Evolutionary conservation across 345 rosid genomes (phyloP).

Genomic region (Salix dunnii): DNA sequence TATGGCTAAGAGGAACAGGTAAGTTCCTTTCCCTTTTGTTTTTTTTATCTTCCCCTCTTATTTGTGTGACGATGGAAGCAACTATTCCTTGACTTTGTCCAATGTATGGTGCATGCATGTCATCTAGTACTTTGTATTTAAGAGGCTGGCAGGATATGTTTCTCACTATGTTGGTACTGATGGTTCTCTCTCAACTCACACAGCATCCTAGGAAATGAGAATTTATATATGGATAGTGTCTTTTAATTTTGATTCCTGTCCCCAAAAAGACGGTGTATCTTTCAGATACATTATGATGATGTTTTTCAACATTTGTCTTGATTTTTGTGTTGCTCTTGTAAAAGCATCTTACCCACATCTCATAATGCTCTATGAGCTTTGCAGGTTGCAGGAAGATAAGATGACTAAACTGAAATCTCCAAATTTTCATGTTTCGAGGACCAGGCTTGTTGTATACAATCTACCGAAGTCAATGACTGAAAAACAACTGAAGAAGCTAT

Average conservation of each 20-base stretch:
- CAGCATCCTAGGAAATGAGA: background rate
- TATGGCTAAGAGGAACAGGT: conserved; percentile 66
- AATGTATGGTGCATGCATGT: background rate
- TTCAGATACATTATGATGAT: background rate
- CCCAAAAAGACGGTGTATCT: background rate
- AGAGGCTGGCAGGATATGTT: background rate
- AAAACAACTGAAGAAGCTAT: conserved; percentile 60
- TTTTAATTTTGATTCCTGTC: background rate
- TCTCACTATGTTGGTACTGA: background rate
- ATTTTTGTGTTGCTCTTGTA: background rate
- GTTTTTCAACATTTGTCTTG: background rate
- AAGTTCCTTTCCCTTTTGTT: conserved; percentile 6
- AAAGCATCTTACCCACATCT: background rate
- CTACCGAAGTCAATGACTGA: conserved; percentile 77
- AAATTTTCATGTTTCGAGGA: conserved; percentile 84
- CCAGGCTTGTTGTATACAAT: conserved; percentile 75
- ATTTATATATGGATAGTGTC: background rate
- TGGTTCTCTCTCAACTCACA: background rate
- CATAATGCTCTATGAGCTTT: conserved; percentile 10
- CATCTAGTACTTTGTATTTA: background rate
- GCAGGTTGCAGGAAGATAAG: conserved; percentile 85
- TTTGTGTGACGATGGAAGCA: background rate
- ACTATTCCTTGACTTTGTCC: background rate
- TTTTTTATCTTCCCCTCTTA: background rate
- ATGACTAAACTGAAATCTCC: conserved; percentile 83